These are phyloP conservation scores for Bretziella fagacearum DNA, from an alignment of 2,329 filamentous ascomycete genomes.

Conservation along the genomic window DNA sequence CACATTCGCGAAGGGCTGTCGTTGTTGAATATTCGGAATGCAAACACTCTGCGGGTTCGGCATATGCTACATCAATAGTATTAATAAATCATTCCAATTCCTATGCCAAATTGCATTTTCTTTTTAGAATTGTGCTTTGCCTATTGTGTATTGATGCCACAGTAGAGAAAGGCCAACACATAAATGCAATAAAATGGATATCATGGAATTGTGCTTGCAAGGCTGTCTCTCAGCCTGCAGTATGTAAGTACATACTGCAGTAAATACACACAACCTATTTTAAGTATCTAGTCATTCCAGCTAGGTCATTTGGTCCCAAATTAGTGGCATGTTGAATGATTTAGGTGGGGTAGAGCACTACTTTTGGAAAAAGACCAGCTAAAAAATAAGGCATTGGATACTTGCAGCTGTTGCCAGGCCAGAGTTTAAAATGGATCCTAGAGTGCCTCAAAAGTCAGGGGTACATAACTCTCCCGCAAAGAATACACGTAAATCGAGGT, in stretches of 20 bases:
- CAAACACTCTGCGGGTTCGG: no score
- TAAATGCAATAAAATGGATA: background rate
- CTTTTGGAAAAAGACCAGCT: background rate
- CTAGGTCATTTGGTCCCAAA: background rate
- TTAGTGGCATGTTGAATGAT: background rate
- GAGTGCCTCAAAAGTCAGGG: background rate
- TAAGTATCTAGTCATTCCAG: no score
- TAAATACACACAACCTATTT: no score
- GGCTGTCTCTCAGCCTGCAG: slow-evolving; percentile 1
- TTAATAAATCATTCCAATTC: no score
- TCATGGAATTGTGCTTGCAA: background rate
- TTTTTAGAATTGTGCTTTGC: no score
- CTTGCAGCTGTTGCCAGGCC: background rate
- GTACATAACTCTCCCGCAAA: background rate
- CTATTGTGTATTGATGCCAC: no score
- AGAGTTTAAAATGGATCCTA: background rate
- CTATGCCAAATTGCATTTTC: no score
- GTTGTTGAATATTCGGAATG: background rate
- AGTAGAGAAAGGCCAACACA: no score
- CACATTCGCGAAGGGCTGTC: background rate
- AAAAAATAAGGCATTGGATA: background rate
- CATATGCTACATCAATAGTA: no score
- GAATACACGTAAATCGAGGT: background rate
- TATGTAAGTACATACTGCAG: no score
- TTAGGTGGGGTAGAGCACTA: slow-evolving; percentile 2